Evolutionary conservation across 2,329 filamentous ascomycete species (phyloP), one percentile per base, ranked within the genome.

Genomic region (Cordyceps militaris): DNA sequence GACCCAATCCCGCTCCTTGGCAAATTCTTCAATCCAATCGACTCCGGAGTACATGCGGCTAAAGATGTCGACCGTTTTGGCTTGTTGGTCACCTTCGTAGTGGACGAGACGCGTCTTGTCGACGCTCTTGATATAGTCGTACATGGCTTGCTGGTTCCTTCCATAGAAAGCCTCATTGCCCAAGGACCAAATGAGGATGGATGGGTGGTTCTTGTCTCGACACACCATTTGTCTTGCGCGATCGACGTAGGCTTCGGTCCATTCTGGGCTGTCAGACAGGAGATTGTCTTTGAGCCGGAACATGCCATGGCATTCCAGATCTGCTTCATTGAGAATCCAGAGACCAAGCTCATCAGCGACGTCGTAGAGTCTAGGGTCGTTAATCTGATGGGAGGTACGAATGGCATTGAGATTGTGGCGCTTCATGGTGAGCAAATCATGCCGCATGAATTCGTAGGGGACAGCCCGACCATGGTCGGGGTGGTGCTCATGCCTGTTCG

Each of bases 121-220:
- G 13, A 79, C 74, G 0, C 70, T 64, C 61, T 81, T 84, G 63
- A 84, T 80, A 67, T 77, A 83, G 4, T 84, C 74, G 59, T 85
- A 85, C 86, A 89, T 90, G 10, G 81, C 82, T 50, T 77, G 77
- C 57, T 87, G 84, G 60, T 89, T 89, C 1, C 73, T 72, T 0
- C 87, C 87, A 59, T 87, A 88, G 64, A 87, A 89, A 0, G 85
- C 78, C 65, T 89, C 86, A 58, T 89, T 90, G 0, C 87, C 87
- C 0, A 90, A 73, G 19, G 82, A 86, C 87, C 87, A 90, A 53
- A 89, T 80, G 46, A 89, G 80, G 3, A 90, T 73, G 6, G 77
- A 86, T 0, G 85, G 73, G 62, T 88, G 83, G 54, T 89, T 79
- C 62, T 75, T 77, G 61, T 77, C 75, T 11, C 87, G 76, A 62